A percentile compares a stretch with the other conserved stretches of the same genome.
Conservation (phyloP, 1,284 basidiomycete species). For the Ceratobasidium sp. region DNA sequence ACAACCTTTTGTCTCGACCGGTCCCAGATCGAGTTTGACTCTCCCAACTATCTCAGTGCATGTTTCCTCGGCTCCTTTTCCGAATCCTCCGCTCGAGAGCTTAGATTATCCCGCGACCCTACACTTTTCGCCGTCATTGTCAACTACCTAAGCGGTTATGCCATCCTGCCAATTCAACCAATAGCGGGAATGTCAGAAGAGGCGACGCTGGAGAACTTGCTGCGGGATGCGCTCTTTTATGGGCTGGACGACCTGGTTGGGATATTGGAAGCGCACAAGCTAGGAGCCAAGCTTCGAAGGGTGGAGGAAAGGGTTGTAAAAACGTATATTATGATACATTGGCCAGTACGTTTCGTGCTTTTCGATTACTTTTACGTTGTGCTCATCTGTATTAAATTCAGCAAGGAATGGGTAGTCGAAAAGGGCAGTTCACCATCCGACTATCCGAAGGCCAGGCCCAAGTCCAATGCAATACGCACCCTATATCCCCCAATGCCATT, state of each 20-base stretch:
- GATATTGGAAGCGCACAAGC: slow-evolving; percentile 3
- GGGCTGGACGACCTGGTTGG: slow-evolving; percentile 10
- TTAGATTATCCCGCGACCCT: slow-evolving; percentile 1
- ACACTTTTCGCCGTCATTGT: slow-evolving; percentile 10
- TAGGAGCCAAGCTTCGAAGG: neutral
- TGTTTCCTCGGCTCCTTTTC: slow-evolving; percentile 31
- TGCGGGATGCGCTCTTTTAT: slow-evolving; percentile 24
- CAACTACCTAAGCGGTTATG: slow-evolving; percentile 26
- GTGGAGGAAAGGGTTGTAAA: slow-evolving; percentile 8
- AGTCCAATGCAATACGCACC: slow-evolving; percentile 10
- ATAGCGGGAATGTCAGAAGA: neutral
- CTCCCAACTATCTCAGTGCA: slow-evolving; percentile 23
- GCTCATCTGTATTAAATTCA: neutral
- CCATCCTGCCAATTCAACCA: neutral
- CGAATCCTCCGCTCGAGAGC: slow-evolving; percentile 2
- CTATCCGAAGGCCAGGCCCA: slow-evolving; percentile 17
- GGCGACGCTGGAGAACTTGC: slow-evolving; percentile 1
- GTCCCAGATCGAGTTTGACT: slow-evolving; percentile 26
- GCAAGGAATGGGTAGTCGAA: slow-evolving; percentile 22
- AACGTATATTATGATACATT: slow-evolving; percentile 17
- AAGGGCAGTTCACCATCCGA: slow-evolving; percentile 3
- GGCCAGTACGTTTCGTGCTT: slow-evolving; percentile 3
- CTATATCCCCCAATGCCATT: slow-evolving; percentile 1
- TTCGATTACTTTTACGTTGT: neutral
- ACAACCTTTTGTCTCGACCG: slow-evolving; percentile 6